Evolutionary conservation across 345 rosid genomes (phyloP).

Genomic region (Melaleuca alternifolia): DNA sequence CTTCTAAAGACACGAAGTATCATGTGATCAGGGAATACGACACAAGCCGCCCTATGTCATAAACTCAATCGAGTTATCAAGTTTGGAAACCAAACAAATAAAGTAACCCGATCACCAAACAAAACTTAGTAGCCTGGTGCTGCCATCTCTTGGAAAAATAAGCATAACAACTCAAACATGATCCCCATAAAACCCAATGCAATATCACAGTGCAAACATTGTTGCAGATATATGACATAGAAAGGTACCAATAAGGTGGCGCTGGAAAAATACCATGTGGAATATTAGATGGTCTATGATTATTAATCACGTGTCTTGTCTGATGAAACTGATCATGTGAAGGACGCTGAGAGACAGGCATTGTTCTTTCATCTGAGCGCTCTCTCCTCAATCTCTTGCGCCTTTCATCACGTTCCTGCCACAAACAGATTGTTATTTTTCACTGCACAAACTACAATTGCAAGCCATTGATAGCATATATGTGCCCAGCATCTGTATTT

Average conservation of each 20-base stretch:
- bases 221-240: not conserved
- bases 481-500: not conserved
- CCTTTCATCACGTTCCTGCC: slow-evolving; percentile 97
- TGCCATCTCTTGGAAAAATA: not conserved
- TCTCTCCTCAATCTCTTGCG: slow-evolving; percentile 63
- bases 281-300: slow-evolving; percentile 54
- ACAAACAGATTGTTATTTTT: not conserved
- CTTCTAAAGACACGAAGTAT: not conserved
- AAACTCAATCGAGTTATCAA: not conserved
- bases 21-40: not conserved
- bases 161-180: not conserved
- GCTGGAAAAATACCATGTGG: slow-evolving; percentile 60
- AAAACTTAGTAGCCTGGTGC: not conserved
- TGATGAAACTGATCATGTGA: slow-evolving; percentile 39
- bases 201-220: not conserved
- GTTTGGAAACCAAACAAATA: not conserved
- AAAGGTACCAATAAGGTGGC: not conserved
- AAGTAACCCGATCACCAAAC: not conserved
- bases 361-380: slow-evolving; percentile 41
- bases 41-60: not conserved
- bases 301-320: slow-evolving; percentile 27
- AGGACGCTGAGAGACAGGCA: slow-evolving; percentile 37
- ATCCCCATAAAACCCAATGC: not conserved
- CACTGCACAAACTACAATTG: not conserved
- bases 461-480: not conserved